These are phyloP conservation scores for Verticillium nubilum DNA, from an alignment of 2,329 filamentous ascomycete genomes.

Conservation along the genomic window DNA sequence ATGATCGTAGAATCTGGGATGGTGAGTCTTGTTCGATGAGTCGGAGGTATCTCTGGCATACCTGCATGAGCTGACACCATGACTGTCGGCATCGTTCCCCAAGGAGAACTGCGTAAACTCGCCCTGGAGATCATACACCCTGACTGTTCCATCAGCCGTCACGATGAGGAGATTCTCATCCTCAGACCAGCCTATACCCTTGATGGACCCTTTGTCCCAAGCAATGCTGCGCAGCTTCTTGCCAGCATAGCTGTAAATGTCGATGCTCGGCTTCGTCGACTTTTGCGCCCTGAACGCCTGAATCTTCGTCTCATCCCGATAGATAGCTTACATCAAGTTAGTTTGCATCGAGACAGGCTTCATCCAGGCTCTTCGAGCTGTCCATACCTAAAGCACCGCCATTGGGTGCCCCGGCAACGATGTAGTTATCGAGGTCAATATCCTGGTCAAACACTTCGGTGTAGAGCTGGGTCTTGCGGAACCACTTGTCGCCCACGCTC, in stretches of 20 bases:
- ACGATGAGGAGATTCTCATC: conserved; percentile 89
- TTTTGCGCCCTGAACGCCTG: conserved; percentile 70
- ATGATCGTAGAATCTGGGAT: conserved; percentile 65
- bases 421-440: conserved; percentile 90
- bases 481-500: conserved; percentile 87
- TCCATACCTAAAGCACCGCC: conserved; percentile 83
- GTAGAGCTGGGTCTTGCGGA: conserved; percentile 91
- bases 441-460: conserved; percentile 89
- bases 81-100: conserved; percentile 82
- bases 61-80: conserved; percentile 80
- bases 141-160: conserved; percentile 81
- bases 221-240: conserved; percentile 80
- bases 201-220: conserved; percentile 91
- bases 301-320: conserved; percentile 82
- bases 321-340: conserved; percentile 59
- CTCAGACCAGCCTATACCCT: conserved; percentile 91
- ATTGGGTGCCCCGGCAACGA: conserved; percentile 86
- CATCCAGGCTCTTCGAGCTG: not conserved
- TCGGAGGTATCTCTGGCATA: conserved; percentile 17
- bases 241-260: conserved; percentile 90
- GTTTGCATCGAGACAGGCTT: not conserved
- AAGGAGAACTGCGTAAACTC: conserved; percentile 94
- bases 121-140: conserved; percentile 87
- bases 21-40: not conserved
- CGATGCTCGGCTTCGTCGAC: conserved; percentile 75